These are phyloP conservation scores for Talaromyces wortmannii DNA, from an alignment of 495 filamentous ascomycete species.

Conservation along the genomic window DNA sequence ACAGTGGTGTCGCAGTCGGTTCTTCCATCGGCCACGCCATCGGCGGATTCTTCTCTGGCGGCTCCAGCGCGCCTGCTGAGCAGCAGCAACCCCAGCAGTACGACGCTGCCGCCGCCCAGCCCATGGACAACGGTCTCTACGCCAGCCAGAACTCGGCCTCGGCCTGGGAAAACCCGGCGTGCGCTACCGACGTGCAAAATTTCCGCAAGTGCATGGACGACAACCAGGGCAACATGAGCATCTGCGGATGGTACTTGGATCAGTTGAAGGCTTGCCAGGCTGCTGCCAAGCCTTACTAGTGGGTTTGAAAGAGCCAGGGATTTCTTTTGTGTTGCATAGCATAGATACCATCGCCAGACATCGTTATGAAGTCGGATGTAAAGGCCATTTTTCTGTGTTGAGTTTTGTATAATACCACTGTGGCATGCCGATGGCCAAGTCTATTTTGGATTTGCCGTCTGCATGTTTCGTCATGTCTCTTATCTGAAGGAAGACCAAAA, in stretches of 20 bases:
- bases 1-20: conserved; percentile 89
- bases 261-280: conserved; percentile 96
- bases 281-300: conserved; percentile 80
- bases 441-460: too few species aligned
- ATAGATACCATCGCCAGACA: conserved; percentile 1
- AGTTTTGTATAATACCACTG: conserved; percentile 15
- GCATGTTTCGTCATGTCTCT: not conserved
- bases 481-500: conserved; percentile 2
- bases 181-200: conserved; percentile 68
- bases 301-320: not conserved
- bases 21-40: conserved; percentile 93
- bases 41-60: conserved; percentile 76
- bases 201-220: conserved; percentile 97
- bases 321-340: conserved; percentile 1
- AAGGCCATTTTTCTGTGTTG: conserved; percentile 2
- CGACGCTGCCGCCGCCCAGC: conserved; percentile 20
- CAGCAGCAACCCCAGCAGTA: conserved; percentile 30
- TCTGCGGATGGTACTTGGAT: conserved; percentile 96
- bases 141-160: conserved; percentile 46
- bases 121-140: conserved; percentile 43
- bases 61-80: conserved; percentile 51
- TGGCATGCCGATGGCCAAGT: conserved; percentile 3
- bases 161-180: conserved; percentile 48
- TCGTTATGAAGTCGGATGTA: not conserved
- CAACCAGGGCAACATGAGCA: conserved; percentile 85